These are phyloP conservation scores for sweet orange (Citrus sinensis) DNA, from an alignment of 345 rosid species.

Conservation along the genomic window DNA sequence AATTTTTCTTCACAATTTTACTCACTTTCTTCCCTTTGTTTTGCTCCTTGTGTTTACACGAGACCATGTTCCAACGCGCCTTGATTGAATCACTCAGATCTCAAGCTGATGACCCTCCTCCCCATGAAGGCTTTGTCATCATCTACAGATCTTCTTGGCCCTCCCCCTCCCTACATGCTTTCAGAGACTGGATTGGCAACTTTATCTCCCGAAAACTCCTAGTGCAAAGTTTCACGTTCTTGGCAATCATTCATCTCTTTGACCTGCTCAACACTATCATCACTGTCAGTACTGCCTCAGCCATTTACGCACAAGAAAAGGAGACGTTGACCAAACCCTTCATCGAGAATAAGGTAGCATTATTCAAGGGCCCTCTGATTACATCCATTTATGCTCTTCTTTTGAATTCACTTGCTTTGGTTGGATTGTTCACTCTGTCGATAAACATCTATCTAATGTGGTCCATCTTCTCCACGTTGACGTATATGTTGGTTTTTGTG, in stretches of 20 bases:
- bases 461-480: background rate
- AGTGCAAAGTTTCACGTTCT: background rate
- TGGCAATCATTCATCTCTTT: slow-evolving; percentile 19
- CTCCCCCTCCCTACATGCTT: background rate
- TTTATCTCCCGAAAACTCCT: background rate
- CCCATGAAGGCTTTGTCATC: background rate
- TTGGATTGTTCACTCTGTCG: background rate
- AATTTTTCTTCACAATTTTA: slow-evolving; percentile 21
- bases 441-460: background rate
- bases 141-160: background rate
- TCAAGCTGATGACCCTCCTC: background rate
- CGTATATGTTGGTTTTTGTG: background rate
- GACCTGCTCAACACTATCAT: slow-evolving; percentile 33
- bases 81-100: slow-evolving; percentile 11
- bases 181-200: slow-evolving; percentile 4
- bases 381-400: slow-evolving; percentile 36
- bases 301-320: slow-evolving; percentile 18
- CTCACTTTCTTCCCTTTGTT: slow-evolving; percentile 31
- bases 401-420: background rate
- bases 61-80: slow-evolving; percentile 20
- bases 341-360: slow-evolving; percentile 10
- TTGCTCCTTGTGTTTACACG: slow-evolving; percentile 25
- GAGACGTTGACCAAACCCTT: slow-evolving; percentile 5
- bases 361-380: slow-evolving; percentile 34
- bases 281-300: slow-evolving; percentile 24